Evolutionary conservation across 345 rosid genomes (phyloP).

Genomic region (Psidium guajava): DNA sequence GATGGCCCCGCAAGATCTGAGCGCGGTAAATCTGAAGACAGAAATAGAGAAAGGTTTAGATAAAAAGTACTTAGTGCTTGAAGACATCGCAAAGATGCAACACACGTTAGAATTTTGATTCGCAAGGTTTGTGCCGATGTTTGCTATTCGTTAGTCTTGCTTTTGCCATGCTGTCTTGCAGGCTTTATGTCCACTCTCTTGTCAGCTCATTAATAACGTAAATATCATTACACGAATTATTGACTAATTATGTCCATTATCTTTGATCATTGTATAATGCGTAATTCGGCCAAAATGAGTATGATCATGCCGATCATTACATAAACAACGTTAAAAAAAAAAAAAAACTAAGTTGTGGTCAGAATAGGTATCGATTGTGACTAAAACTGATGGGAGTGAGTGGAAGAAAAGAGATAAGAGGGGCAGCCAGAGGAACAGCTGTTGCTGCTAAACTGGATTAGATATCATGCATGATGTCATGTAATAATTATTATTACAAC

Average conservation of each 20-base stretch:
- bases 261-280: not conserved
- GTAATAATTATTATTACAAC: not conserved
- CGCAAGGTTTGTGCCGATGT: not conserved
- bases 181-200: not conserved
- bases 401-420: not conserved
- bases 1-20: not conserved
- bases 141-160: not conserved
- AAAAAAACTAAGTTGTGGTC: not conserved
- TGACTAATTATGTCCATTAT: not conserved
- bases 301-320: not conserved
- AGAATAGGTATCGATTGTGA: not conserved
- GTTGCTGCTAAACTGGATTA: not conserved
- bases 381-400: not conserved
- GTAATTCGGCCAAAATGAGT: not conserved
- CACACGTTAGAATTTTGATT: not conserved
- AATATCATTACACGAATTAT: not conserved
- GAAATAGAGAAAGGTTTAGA: too few species aligned
- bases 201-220: not conserved
- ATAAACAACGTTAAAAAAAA: not conserved
- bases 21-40: not conserved
- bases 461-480: not conserved
- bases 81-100: not conserved
- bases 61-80: not conserved
- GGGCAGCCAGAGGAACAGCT: not conserved
- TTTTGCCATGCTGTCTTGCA: not conserved